Evolutionary conservation across 768 basidiomycete genomes (phyloP), one percentile per base, ranked within the genome.

Genomic region (Lentinus tigrinus): DNA sequence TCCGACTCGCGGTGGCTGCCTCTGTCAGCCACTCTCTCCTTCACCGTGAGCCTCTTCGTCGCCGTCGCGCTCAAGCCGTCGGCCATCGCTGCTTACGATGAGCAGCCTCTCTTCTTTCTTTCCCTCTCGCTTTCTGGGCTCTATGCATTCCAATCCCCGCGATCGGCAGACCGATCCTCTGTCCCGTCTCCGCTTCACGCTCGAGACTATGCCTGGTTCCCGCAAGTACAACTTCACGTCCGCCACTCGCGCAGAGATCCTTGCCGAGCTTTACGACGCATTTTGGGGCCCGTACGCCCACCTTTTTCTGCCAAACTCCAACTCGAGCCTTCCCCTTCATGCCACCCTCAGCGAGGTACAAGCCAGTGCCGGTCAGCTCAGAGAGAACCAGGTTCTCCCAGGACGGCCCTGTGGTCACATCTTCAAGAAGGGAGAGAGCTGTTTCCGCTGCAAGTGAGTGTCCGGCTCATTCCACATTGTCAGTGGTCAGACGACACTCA

Each of bases 381-480:
- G 79, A 58, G 81, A 84, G 27, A 83, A 85, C 24, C 79, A 79
- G 9, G 68, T 84, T 0, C 71, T 82, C 17, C 87, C 86, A n/a
- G 91, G 89, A 9, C 78, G 85, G 61, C 82, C 88, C 0, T 96
- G 94, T 68, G 89, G 86, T 2, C 84, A 90, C 67, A 90, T 95
- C 40, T 93, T 96, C 74, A 88, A 85, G 71, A 91, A 91, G 65
- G 94, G 94, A 21, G 94, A 97, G 72, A 87, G 88, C 65, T 94
- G 94, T 65, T 96, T 95, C 72, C 81, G 93, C 49, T 96, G 94
- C 89, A 92, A 92, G 93, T 93, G 67, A 77, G 92, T 60, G 11
- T 27, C 11, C n/a, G 4, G n/a, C 27, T 16, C 36, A 37, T 24
- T 23, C 11, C 55, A 26, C 19, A 3, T 28, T 6, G 11, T 6